phyloP scores from a whole-genome alignment of 441 rosid genomes.

The Daphne laureola region DNA sequence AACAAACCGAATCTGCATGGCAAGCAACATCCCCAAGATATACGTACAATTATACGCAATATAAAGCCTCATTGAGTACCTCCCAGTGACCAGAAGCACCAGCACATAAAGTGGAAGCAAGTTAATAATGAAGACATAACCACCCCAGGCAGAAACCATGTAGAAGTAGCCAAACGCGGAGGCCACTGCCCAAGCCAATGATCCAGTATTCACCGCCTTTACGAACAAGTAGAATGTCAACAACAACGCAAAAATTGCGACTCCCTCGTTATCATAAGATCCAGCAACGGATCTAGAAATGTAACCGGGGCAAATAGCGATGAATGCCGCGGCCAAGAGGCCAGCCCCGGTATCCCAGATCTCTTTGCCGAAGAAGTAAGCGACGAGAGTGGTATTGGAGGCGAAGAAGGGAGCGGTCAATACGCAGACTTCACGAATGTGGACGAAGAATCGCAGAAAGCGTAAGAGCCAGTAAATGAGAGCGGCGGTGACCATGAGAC shows the following conservation, averaged over 20 bases:
- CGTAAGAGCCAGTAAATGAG: constrained; percentile 58
- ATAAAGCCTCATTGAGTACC: constrained; percentile 86
- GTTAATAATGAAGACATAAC: constrained; percentile 92
- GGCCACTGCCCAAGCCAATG: constrained; percentile 77
- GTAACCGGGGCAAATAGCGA: constrained; percentile 90
- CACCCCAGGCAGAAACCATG: constrained; percentile 99
- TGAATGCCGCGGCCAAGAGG: constrained; percentile 78
- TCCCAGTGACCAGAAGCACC: constrained; percentile 81
- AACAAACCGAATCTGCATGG: constrained; percentile 97
- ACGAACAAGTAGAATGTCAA: constrained; percentile 85
- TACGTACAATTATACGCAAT: constrained; percentile 89
- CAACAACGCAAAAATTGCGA: constrained; percentile 79
- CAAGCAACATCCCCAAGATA: constrained; percentile 91
- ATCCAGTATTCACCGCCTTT: constrained; percentile 92
- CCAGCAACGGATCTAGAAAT: constrained; percentile 94
- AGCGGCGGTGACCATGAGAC: constrained; percentile 97
- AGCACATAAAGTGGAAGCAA: constrained; percentile 87
- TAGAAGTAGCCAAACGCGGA: constrained; percentile 95
- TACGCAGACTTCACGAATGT: constrained; percentile 96
- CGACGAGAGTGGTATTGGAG: constrained; percentile 86
- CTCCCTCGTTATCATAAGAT: constrained; percentile 89
- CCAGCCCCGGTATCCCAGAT: constrained; percentile 96
- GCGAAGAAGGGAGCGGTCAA: constrained; percentile 94
- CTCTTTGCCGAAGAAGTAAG: constrained; percentile 94
- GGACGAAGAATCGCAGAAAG: constrained; percentile 72